Conservation (phyloP, 768 basidiomycete species). For the Mycena kentingensis region DNA sequence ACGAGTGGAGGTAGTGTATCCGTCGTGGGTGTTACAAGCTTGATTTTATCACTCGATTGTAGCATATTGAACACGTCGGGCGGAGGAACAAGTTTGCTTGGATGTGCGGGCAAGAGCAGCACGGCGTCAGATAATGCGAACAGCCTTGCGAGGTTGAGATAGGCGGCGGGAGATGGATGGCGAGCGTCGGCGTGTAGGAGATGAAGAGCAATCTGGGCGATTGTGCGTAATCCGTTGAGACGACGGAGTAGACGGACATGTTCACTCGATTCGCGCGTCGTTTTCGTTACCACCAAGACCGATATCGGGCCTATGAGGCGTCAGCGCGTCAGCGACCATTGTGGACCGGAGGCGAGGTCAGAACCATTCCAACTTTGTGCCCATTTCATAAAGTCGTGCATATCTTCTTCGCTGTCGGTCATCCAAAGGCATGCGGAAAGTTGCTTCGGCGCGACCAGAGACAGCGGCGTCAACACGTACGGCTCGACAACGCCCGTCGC, state of each 20-base stretch:
- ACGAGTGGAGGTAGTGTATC: constrained; percentile 42
- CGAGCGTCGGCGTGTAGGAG: constrained; percentile 45
- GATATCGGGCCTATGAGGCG: constrained; percentile 47
- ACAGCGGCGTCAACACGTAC: constrained; percentile 32
- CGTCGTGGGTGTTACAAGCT: constrained; percentile 31
- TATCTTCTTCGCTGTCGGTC: constrained; percentile 30
- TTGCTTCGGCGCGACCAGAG: constrained; percentile 26
- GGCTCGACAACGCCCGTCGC: constrained; percentile 31
- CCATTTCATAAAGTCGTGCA: constrained; percentile 41
- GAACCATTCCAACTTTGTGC: constrained; percentile 48
- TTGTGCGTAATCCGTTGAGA: constrained; percentile 27
- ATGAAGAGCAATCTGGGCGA: constrained; percentile 38
- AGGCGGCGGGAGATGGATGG: constrained; percentile 48
- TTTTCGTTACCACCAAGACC: constrained; percentile 44
- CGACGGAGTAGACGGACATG: constrained; percentile 31
- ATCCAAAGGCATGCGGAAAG: constrained; percentile 60
- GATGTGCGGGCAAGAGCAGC: constrained; percentile 53
- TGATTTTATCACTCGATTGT: constrained; percentile 3
- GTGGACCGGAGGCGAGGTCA: neutral
- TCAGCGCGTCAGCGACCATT: neutral
- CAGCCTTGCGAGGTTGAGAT: constrained; percentile 65
- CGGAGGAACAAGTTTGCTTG: constrained; percentile 24
- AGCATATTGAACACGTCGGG: constrained; percentile 18
- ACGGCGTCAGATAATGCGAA: constrained; percentile 51
- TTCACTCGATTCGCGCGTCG: constrained; percentile 24